phyloP scores from a whole-genome alignment of 2,329 filamentous ascomycete genomes.

The Epichloe brachyelytri region DNA sequence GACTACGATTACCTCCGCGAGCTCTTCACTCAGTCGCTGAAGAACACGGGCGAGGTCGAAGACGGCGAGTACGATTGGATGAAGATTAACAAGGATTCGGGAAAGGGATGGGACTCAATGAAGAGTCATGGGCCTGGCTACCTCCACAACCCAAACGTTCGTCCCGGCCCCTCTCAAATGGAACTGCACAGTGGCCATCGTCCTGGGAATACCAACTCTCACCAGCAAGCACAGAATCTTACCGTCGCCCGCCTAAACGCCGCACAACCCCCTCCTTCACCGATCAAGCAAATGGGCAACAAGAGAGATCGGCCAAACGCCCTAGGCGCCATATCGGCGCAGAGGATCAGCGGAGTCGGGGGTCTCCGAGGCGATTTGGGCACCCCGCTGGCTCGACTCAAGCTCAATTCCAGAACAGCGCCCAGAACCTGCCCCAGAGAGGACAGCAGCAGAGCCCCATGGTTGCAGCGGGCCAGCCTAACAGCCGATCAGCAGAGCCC shows the following conservation, averaged over 20 bases:
- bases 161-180: constrained; percentile 71
- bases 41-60: constrained; percentile 87
- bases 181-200: constrained; percentile 67
- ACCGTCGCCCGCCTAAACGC: constrained; percentile 87
- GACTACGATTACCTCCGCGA: constrained; percentile 97
- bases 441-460: constrained; percentile 48
- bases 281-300: constrained; percentile 70
- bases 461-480: constrained; percentile 39
- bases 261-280: constrained; percentile 79
- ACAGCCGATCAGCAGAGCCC: constrained; percentile 48
- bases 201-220: constrained; percentile 51
- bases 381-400: constrained; percentile 81
- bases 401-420: constrained; percentile 93
- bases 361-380: constrained; percentile 57
- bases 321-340: constrained; percentile 57
- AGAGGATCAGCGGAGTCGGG: constrained; percentile 65
- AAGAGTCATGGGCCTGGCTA: constrained; percentile 52
- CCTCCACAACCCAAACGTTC: constrained; percentile 63
- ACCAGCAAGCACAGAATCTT: constrained; percentile 49
- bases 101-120: constrained; percentile 72
- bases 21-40: constrained; percentile 89
- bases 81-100: constrained; percentile 74
- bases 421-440: constrained; percentile 65
- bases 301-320: constrained; percentile 64
- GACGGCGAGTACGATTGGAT: constrained; percentile 99